These are phyloP conservation scores for Anethum foeniculum DNA, from an alignment of 140 eudicot species.

Conservation along the genomic window DNA sequence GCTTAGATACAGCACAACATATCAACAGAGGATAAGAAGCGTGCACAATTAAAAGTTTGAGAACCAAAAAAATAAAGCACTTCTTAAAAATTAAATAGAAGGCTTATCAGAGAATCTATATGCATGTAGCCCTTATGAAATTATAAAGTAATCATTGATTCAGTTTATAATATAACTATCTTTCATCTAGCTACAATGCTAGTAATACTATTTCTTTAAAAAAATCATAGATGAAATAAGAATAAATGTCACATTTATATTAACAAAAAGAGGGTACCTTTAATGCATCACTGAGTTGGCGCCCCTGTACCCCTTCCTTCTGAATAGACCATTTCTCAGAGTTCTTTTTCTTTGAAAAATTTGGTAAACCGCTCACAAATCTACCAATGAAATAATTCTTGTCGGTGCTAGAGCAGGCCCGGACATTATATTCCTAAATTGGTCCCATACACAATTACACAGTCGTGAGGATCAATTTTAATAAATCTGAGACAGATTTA, in stretches of 20 bases:
- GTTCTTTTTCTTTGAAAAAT: constrained; percentile 78
- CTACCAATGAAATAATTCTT: constrained; percentile 88
- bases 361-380: constrained; percentile 77
- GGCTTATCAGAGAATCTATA: background rate
- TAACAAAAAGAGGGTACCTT: constrained; percentile 38
- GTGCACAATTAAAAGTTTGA: background rate
- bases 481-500: background rate
- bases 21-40: background rate
- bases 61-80: background rate
- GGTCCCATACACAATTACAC: background rate
- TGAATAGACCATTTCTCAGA: constrained; percentile 78
- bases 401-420: constrained; percentile 67
- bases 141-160: background rate
- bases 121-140: background rate
- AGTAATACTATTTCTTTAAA: background rate
- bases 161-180: background rate
- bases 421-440: constrained; percentile 77
- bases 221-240: background rate
- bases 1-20: background rate
- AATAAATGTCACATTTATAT: constrained; percentile 5
- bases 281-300: constrained; percentile 66
- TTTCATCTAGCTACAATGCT: background rate
- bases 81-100: background rate
- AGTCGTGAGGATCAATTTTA: background rate
- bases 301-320: constrained; percentile 93